Base-by-base conservation (phyloP, 306 rosid genomes). In the Cucumis melo region DNA sequence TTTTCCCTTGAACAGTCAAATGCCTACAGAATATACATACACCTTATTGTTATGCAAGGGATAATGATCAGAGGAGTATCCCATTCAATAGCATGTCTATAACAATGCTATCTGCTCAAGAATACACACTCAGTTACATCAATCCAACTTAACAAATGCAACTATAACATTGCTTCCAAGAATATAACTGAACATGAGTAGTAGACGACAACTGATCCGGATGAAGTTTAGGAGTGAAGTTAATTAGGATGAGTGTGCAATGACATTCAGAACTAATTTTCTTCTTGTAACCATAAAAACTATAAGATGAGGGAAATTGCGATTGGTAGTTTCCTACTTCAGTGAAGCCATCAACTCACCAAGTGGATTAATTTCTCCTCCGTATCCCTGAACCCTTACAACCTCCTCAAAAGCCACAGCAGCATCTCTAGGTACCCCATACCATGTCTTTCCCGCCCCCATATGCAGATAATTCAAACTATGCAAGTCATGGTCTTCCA, bases 371-470 rank as follows among this genome's bases (percentile, higher is more conserved):
- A 95, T 86, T 89, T 95, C 97, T 66, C 90, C 97, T 19, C 93
- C 97, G 77, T 92, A 95, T 4, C 99, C 99, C 56, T 95, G 90
- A 79, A 95, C 91, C 78, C 99, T 86, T 74, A 95, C 89, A 17
- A 92, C 98, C 82, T 95, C 99, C 87, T 95, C 99, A 13, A 95
- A 95, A 0, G 99, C 99, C 0, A 90, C 96, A 0, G 99, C 99
- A 0, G 99, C 99, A 5, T 95, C 99, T 51, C 89, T 85, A 0
- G 99, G 99, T 27, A 95, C 97, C 0, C 99, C 99, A 39, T 95
- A 95, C 99, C 99, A 95, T 1, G 99, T 95, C 83, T 95, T 95
- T 12, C 92, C 92, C 0, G 99, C 92, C 20, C 99, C 99, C 92
- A 88, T 85, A 60, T 95, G 98, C 80, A 92, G 79, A 80, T 92